Percentiles rank a stretch among this genome's conserved stretches.
phyloP scores from a whole-genome alignment of 345 rosid genomes.

The Cardiospermum halicacabum region DNA sequence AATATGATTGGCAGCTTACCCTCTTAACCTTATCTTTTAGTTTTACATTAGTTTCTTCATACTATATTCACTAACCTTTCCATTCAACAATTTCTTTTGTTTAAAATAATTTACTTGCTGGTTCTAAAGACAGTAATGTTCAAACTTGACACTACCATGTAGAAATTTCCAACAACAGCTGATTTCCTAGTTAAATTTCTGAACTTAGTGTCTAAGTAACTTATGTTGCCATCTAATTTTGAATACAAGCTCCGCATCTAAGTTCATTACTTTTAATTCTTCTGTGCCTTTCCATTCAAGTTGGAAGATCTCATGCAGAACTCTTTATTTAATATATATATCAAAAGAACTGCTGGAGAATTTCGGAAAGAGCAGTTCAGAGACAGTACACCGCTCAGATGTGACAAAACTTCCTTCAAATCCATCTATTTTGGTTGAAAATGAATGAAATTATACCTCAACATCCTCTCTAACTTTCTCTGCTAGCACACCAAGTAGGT shows the following conservation, averaged over 20 bases:
- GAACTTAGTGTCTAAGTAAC: neutral
- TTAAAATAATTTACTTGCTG: neutral
- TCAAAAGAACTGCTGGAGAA: conserved; percentile 28
- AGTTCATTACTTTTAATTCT: conserved; percentile 16
- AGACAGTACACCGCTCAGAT: conserved; percentile 20
- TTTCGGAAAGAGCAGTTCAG: conserved; percentile 21
- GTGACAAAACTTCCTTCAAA: conserved; percentile 31
- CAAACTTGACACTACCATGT: conserved; percentile 23
- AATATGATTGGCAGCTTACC: conserved; percentile 60
- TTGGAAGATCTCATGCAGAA: conserved; percentile 59
- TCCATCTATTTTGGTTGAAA: conserved; percentile 43
- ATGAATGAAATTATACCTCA: conserved; percentile 72
- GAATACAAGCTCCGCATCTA: too few species aligned
- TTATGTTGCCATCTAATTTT: conserved; percentile 5
- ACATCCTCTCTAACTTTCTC: conserved; percentile 57
- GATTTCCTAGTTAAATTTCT: too few species aligned
- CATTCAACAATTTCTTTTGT: neutral
- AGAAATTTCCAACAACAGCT: conserved; percentile 59
- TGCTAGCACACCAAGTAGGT: conserved; percentile 71
- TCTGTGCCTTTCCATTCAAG: conserved; percentile 40
- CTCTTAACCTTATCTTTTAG: conserved; percentile 12
- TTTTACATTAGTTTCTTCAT: neutral
- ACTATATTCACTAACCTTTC: neutral
- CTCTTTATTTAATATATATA: conserved; percentile 59
- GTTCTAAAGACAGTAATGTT: conserved; percentile 13